Base-by-base conservation (phyloP, 805 yeast genomes). In the Wickerhamomyces canadensis region DNA sequence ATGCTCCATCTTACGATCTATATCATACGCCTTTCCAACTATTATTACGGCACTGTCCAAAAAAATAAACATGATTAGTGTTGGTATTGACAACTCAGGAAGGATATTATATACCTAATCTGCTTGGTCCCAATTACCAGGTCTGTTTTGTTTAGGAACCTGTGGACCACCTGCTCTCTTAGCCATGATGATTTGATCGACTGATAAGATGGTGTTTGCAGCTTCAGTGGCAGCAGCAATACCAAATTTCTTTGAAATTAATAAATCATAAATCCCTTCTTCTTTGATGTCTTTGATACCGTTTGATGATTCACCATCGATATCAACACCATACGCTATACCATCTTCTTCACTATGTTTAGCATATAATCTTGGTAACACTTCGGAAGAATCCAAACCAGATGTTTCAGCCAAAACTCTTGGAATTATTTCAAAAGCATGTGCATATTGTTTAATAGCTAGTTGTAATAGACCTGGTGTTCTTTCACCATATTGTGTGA, bases 91-190 rank as follows among this genome's bases (percentile, higher is more conserved):
- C n/a, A n/a, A n/a, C n/a, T n/a, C n/a, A n/a, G n/a, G n/a, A n/a
- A n/a, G n/a, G n/a, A n/a, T n/a, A n/a, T n/a, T n/a, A 8, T 22
- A 22, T 22, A 22, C 16, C 16, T 65, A 87, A 64, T 89, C 96
- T 43, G 74, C 96, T 63, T 82, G 93, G 57, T 88, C 97, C 97
- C 97, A 88, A 67, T 87, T 88, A 43, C 96, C 96, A 32, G 93
- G 91, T 61, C 78, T 79, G 49, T 81, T 82, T 57, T 84, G 94
- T 52, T 72, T 67, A 47, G 74, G 70, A 24, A 96, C 96, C 74
- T 88, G 80, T 34, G 98, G 98, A 17, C 98, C 98, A 48, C 98
- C 98, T 2, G 98, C 97, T 60, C 96, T 79, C 76, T 91, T 91
- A 31, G 98, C 98, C 93, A 91, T 93, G 58, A 91, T 93, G 54